These are phyloP conservation scores for Aspergillus kassunensis DNA, from an alignment of 495 filamentous ascomycete species.

Conservation along the genomic window DNA sequence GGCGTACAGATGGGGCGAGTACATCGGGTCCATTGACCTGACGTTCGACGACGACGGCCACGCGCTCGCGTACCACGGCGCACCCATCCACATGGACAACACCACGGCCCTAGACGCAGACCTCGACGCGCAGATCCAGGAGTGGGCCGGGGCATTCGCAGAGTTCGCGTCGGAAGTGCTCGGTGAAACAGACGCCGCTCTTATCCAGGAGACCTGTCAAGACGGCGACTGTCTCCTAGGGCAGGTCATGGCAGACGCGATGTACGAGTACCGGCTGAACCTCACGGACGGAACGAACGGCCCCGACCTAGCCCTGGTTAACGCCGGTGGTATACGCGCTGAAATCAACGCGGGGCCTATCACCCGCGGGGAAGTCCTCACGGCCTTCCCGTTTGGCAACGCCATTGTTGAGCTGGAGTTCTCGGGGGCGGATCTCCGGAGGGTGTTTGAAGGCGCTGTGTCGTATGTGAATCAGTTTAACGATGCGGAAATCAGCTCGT, in stretches of 20 bases:
- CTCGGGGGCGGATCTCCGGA: conserved; percentile 1
- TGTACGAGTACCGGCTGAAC: conserved; percentile 1
- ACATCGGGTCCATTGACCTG: not conserved
- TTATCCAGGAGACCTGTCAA: conserved; percentile 1
- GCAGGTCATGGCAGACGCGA: conserved; percentile 4
- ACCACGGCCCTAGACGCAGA: not conserved
- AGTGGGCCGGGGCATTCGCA: not conserved
- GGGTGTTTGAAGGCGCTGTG: not conserved
- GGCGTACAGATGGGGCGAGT: conserved; percentile 5
- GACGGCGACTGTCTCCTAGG: conserved; percentile 2
- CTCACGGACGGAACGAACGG: not conserved
- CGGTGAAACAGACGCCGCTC: not conserved
- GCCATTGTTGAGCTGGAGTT: conserved; percentile 1
- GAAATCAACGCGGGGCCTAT: not conserved
- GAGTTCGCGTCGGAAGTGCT: not conserved
- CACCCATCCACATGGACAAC: conserved; percentile 6
- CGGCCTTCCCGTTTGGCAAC: conserved; percentile 6
- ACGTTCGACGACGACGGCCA: conserved; percentile 1
- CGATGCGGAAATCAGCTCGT: not conserved
- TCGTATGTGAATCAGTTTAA: conserved; percentile 3
- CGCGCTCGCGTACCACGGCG: conserved; percentile 4
- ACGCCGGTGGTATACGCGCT: not conserved
- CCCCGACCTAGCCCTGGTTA: not conserved
- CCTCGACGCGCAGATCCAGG: conserved; percentile 2
- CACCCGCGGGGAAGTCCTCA: conserved; percentile 2